Evolutionary conservation across 495 filamentous ascomycete genomes (phyloP).

Genomic region (Bathelium albidoporum): DNA sequence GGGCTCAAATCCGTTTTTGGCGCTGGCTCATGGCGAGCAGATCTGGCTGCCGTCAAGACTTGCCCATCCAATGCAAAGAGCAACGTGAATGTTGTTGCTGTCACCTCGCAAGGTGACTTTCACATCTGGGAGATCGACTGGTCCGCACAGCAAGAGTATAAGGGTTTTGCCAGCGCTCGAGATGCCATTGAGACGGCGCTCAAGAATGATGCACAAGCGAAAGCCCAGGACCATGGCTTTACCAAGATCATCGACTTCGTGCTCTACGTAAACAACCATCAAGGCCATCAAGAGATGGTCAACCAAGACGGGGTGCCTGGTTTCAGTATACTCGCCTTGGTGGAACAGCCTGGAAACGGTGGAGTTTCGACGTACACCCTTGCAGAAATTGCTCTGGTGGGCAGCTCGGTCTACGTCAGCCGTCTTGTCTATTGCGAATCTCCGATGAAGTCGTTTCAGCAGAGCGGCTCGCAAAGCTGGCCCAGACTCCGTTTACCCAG

Average conservation of each 20-base stretch:
- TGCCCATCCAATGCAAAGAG: constrained; percentile 60
- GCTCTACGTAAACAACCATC: neutral
- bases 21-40: constrained; percentile 53
- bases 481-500: constrained; percentile 69
- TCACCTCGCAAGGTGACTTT: constrained; percentile 60
- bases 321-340: constrained; percentile 29
- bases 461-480: constrained; percentile 12
- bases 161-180: constrained; percentile 42
- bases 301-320: neutral
- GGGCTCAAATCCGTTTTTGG: constrained; percentile 59
- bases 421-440: neutral
- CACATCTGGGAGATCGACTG: constrained; percentile 82
- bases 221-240: no score
- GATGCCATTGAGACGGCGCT: constrained; percentile 25
- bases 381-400: constrained; percentile 30
- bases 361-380: constrained; percentile 24
- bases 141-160: constrained; percentile 54
- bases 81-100: constrained; percentile 72
- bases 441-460: neutral
- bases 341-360: constrained; percentile 10
- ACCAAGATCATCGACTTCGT: neutral
- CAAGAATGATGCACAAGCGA: neutral
- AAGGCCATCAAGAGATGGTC: neutral
- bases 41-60: constrained; percentile 66
- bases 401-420: constrained; percentile 25